phyloP scores from a whole-genome alignment of 768 basidiomycete genomes.

The Collybia sordida region DNA sequence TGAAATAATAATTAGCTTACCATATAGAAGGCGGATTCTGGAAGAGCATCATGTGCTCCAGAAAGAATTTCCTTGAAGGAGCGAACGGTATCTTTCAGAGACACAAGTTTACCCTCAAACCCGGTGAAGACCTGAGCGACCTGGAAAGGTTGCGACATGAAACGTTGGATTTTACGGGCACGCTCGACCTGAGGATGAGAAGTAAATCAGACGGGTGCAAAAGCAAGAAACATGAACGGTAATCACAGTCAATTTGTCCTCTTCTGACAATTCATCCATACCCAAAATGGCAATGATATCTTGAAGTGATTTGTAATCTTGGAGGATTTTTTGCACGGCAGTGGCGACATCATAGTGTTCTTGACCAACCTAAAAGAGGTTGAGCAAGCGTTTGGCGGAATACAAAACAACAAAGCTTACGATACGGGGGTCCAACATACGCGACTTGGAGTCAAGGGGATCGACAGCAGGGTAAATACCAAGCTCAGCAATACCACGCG shows the following conservation, averaged over 20 bases:
- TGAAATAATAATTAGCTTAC: conserved; percentile 28
- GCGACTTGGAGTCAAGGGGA: conserved; percentile 98
- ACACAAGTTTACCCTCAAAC: conserved; percentile 96
- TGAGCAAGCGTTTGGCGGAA: neutral
- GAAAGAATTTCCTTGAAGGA: conserved; percentile 98
- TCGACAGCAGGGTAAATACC: conserved; percentile 99
- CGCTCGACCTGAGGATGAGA: conserved; percentile 75
- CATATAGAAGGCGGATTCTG: conserved; percentile 99
- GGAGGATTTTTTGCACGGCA: conserved; percentile 95
- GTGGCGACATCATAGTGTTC: conserved; percentile 98
- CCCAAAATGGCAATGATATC: conserved; percentile 99
- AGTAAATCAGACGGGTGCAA: neutral
- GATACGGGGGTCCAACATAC: conserved; percentile 99
- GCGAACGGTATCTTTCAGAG: conserved; percentile 93
- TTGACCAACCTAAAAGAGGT: conserved; percentile 58
- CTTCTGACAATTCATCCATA: conserved; percentile 99
- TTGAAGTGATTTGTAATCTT: conserved; percentile 95
- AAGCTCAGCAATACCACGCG: conserved; percentile 97
- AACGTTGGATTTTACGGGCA: conserved; percentile 97
- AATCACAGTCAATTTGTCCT: conserved; percentile 95
- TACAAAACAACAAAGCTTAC: conserved; percentile 45
- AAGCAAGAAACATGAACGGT: neutral
- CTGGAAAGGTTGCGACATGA: conserved; percentile 99
- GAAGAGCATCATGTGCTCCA: conserved; percentile 83
- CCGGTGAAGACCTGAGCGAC: conserved; percentile 99